phyloP scores from a whole-genome alignment of 2,329 filamentous ascomycete species.

The Epichloe glyceriae region DNA sequence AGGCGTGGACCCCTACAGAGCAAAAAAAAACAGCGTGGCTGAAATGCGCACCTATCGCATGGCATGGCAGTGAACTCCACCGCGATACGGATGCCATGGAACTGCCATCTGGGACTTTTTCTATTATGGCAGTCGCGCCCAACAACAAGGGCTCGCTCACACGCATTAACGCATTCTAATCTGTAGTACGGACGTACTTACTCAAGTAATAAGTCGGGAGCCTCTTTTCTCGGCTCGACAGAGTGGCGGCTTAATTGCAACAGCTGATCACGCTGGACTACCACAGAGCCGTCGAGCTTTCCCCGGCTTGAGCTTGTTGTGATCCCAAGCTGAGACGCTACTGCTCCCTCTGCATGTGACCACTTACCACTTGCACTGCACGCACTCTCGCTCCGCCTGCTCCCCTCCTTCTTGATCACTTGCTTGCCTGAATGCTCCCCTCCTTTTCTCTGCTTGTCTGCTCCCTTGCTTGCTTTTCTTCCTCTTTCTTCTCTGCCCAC shows the following conservation, averaged over 20 bases:
- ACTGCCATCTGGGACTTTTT: too few relatives aligned
- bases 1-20: not conserved
- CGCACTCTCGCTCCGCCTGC: not conserved
- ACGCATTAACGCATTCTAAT: too few relatives aligned
- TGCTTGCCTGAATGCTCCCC: constrained; percentile 3
- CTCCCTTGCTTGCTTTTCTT: constrained; percentile 2
- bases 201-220: too few relatives aligned
- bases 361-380: too few relatives aligned
- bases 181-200: too few relatives aligned
- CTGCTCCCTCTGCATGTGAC: not conserved
- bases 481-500: constrained; percentile 1
- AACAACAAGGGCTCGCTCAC: too few relatives aligned
- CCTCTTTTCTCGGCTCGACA: not conserved
- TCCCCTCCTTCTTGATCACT: constrained; percentile 4
- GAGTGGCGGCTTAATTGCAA: not conserved
- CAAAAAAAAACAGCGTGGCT: not conserved
- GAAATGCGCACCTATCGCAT: not conserved
- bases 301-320: not conserved
- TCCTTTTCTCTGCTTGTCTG: not conserved
- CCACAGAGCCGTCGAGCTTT: not conserved
- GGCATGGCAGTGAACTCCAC: not conserved
- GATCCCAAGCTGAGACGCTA: not conserved
- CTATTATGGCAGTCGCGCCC: too few relatives aligned
- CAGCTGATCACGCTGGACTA: not conserved
- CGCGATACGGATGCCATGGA: too few relatives aligned